Evolutionary conservation across 352 stramenopile species (phyloP).

Genomic region (Phytophthora sp.): DNA sequence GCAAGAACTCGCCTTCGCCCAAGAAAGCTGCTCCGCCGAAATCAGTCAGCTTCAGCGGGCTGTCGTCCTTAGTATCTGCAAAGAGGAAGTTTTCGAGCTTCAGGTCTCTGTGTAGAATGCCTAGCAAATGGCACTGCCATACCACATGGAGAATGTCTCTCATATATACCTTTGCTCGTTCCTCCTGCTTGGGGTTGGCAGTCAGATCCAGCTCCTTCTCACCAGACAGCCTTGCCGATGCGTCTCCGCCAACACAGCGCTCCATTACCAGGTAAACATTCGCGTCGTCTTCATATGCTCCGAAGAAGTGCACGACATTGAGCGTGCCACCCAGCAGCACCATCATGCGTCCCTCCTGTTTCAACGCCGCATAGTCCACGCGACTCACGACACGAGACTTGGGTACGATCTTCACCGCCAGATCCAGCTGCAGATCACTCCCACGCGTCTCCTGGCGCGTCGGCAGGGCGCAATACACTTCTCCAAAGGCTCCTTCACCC

Average conservation of each 20-base stretch:
- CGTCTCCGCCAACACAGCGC: slow-evolving; percentile 76
- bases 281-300: slow-evolving; percentile 75
- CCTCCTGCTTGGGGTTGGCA: slow-evolving; percentile 37
- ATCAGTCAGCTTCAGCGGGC: slow-evolving; percentile 80
- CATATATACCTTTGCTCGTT: slow-evolving; percentile 69
- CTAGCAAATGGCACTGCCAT: slow-evolving; percentile 78
- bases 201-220: slow-evolving; percentile 22
- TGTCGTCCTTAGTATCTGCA: slow-evolving; percentile 58
- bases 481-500: slow-evolving; percentile 74
- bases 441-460: slow-evolving; percentile 15
- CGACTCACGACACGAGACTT: slow-evolving; percentile 69
- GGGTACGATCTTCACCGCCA: slow-evolving; percentile 81
- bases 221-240: slow-evolving; percentile 39
- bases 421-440: slow-evolving; percentile 45
- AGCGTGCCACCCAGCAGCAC: slow-evolving; percentile 75
- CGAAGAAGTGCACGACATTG: slow-evolving; percentile 86
- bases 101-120: slow-evolving; percentile 75
- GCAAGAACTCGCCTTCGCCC: slow-evolving; percentile 42
- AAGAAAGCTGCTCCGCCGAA: slow-evolving; percentile 78
- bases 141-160: slow-evolving; percentile 80
- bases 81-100: slow-evolving; percentile 88
- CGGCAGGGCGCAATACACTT: slow-evolving; percentile 62
- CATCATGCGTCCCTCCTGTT: slow-evolving; percentile 83
- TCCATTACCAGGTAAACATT: slow-evolving; percentile 86
- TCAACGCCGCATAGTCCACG: slow-evolving; percentile 65